These are phyloP conservation scores for Nitzschia sp. DNA, from an alignment of 108 stramenopile genomes.

Conservation along the genomic window DNA sequence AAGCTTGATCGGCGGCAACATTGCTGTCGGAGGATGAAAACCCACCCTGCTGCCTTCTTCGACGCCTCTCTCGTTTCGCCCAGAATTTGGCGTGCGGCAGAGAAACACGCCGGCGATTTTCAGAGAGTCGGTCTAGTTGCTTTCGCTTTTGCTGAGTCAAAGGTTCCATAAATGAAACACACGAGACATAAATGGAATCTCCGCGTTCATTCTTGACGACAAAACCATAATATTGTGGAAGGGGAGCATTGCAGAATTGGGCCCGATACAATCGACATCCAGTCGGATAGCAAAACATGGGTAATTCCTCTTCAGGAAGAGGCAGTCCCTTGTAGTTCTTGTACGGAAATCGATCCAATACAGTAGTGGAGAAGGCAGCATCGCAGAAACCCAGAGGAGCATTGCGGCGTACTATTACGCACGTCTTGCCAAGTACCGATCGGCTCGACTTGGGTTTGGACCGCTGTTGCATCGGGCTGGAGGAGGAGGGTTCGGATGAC, in stretches of 20 bases:
- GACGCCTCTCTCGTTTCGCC: slow-evolving; percentile 21
- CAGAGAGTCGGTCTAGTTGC: slow-evolving; percentile 62
- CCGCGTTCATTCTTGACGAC: slow-evolving; percentile 91
- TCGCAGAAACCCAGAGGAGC: slow-evolving; percentile 78
- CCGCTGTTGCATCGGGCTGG: neutral
- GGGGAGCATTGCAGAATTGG: slow-evolving; percentile 58
- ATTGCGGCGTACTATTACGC: slow-evolving; percentile 56
- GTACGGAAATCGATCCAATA: slow-evolving; percentile 80
- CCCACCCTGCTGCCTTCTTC: slow-evolving; percentile 10
- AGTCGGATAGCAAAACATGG: slow-evolving; percentile 89
- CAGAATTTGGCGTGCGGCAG: slow-evolving; percentile 69
- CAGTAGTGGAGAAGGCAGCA: slow-evolving; percentile 66
- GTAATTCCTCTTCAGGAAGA: slow-evolving; percentile 85
- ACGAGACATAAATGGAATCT: slow-evolving; percentile 80
- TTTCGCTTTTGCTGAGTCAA: slow-evolving; percentile 50
- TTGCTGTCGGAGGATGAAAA: neutral
- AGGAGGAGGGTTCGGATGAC: neutral
- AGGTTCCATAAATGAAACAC: slow-evolving; percentile 86
- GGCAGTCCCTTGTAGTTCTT: slow-evolving; percentile 86
- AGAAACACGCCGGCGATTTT: slow-evolving; percentile 48
- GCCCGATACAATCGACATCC: slow-evolving; percentile 72
- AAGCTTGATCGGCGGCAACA: neutral
- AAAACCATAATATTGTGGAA: slow-evolving; percentile 82
- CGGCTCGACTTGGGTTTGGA: neutral
- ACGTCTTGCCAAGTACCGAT: slow-evolving; percentile 18